phyloP scores from a whole-genome alignment of 2,329 filamentous ascomycete genomes.

The Aureobasidium lini region DNA sequence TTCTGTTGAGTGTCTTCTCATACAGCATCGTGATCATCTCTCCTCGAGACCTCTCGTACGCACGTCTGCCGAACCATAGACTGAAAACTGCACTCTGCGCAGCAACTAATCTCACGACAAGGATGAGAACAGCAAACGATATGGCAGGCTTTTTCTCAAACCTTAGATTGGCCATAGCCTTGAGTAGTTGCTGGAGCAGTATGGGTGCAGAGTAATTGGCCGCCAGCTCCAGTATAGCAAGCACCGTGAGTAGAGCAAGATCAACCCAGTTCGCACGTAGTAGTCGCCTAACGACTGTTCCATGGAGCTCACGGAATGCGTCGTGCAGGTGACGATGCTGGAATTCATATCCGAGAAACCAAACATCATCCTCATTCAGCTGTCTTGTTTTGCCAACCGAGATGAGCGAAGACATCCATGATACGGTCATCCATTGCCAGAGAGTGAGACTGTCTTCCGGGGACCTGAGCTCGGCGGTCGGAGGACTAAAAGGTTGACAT shows the following conservation, averaged over 20 bases:
- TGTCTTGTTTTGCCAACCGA: conserved; percentile 55
- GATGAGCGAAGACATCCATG: conserved; percentile 74
- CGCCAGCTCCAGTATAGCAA: conserved; percentile 58
- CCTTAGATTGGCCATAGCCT: conserved; percentile 52
- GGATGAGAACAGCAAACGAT: conserved; percentile 56
- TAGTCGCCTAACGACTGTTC: conserved; percentile 63
- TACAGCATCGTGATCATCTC: conserved; percentile 82
- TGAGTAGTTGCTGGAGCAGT: conserved; percentile 63
- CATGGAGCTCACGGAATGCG: conserved; percentile 63
- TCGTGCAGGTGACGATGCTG: conserved; percentile 70
- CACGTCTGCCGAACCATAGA: conserved; percentile 75
- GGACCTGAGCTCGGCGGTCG: conserved; percentile 55
- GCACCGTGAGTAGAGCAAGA: conserved; percentile 56
- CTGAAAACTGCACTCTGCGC: conserved; percentile 61
- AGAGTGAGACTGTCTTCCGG: conserved; percentile 74
- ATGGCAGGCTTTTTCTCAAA: conserved; percentile 50
- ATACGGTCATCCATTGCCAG: conserved; percentile 79
- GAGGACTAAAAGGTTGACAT: conserved; percentile 47
- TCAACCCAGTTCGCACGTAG: conserved; percentile 73
- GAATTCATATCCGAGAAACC: conserved; percentile 71
- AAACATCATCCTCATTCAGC: conserved; percentile 72
- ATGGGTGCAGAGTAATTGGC: conserved; percentile 53
- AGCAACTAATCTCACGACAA: conserved; percentile 53
- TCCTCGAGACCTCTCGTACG: conserved; percentile 75
- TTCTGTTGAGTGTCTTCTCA: conserved; percentile 65